Percentiles rank a stretch among this genome's conserved stretches.
Conservation (phyloP, 1,284 basidiomycete genomes). For the Neonothopanus nambi region DNA sequence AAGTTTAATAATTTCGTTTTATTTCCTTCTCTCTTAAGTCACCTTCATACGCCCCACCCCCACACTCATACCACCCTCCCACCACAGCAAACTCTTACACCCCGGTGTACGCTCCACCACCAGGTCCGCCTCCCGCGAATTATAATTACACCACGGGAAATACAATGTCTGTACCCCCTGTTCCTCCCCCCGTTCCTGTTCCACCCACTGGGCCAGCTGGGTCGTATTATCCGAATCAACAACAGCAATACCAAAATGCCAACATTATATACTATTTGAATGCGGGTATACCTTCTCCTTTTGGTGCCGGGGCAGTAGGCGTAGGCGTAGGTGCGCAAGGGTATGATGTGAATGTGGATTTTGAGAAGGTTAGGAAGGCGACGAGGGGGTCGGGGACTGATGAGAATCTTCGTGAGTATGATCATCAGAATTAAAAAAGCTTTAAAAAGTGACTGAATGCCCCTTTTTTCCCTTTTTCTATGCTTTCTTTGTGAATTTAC, state of each 20-base stretch:
- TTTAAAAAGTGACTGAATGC: background rate
- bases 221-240: background rate
- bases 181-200: background rate
- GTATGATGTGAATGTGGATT: constrained; percentile 30
- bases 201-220: no score
- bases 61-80: constrained; percentile 11
- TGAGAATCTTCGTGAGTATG: constrained; percentile 21
- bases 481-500: background rate
- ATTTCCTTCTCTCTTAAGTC: background rate
- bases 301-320: background rate
- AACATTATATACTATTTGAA: constrained; percentile 2
- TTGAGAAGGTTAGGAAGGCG: constrained; percentile 29
- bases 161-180: background rate
- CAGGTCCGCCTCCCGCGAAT: constrained; percentile 15
- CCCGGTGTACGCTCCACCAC: constrained; percentile 13
- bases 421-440: background rate
- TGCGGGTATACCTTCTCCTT: constrained; percentile 2
- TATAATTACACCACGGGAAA: background rate
- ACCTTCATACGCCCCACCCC: constrained; percentile 6
- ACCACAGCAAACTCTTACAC: background rate
- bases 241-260: background rate
- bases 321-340: constrained; percentile 25
- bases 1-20: background rate
- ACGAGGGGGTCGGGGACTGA: constrained; percentile 30
- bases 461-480: background rate